Base-by-base conservation (phyloP, 208 protist genomes). In the Blechomonas ayalai region DNA sequence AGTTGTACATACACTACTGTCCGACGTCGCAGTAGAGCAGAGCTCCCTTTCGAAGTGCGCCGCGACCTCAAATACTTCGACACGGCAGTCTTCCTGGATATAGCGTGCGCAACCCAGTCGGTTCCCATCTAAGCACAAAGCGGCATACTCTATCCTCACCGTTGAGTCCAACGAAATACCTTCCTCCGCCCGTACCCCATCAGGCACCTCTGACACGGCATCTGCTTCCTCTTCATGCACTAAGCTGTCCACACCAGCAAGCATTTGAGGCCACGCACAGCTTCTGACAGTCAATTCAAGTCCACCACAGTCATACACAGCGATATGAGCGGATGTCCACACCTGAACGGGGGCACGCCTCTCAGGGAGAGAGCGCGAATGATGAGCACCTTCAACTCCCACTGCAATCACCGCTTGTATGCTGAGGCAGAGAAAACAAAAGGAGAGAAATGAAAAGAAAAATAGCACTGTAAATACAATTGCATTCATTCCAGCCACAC, bases 61-160 rank as follows among this genome's bases (percentile, higher is more conserved):
- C 1, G 52, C 37, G 3, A 68, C 63, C 38, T 83, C 61, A 34
- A 78, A 83, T 19, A 69, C 66, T 27, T 77, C 70, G 23, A 83
- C 59, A 26, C 65, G 60, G 36, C 65, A 83, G 29, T 73, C 40
- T 0, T 28, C 26, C 22, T 44, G 62, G 5, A 60, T 35, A 29
- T 68, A 78, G 8, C 53, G 52, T 4, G 74, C 74, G 2, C 69
- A 70, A 15, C 74, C 74, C 0, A 83, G 23, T 3, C 59, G 51
- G 12, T 18, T 34, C 15, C 51, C 28, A 20, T 48, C 46, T 7
- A 58, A 27, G 28, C 38, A 67, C 19, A 72, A 23, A 0, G 57
- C 47, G 13, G 55, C n/a, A 3, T 65, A 29, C 25, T 54, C 55
- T 20, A 16, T 20, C 29, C 34, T n/a, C n/a, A n/a, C n/a, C n/a